Conservation (phyloP, 2,329 filamentous ascomycete species). For the Colletotrichum sp. region DNA sequence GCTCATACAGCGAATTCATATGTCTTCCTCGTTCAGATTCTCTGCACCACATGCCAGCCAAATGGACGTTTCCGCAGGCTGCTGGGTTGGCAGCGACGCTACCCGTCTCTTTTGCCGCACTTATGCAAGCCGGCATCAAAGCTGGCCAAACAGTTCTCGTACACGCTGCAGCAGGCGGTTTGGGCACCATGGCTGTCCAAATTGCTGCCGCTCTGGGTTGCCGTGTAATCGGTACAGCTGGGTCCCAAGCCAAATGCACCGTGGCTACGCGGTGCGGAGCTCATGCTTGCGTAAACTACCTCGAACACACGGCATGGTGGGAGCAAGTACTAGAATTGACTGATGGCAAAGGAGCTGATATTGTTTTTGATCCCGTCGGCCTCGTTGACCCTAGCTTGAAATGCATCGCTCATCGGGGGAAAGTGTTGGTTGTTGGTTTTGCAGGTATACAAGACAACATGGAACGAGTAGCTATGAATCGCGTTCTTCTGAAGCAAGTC, state of each 20-base stretch:
- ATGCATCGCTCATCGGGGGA: conserved; percentile 57
- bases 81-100: conserved; percentile 59
- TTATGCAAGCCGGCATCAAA: conserved; percentile 46
- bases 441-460: conserved; percentile 57
- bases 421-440: conserved; percentile 63
- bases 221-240: conserved; percentile 57
- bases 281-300: conserved; percentile 45
- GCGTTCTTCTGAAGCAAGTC: conserved; percentile 56
- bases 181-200: conserved; percentile 61
- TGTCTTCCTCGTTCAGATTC: conserved; percentile 36
- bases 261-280: conserved; percentile 45
- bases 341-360: conserved; percentile 54
- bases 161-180: conserved; percentile 58
- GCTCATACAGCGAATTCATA: conserved; percentile 59
- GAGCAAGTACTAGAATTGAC: conserved; percentile 53
- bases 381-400: conserved; percentile 58
- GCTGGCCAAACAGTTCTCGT: conserved; percentile 56
- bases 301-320: conserved; percentile 46
- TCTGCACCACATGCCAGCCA: conserved; percentile 48
- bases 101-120: conserved; percentile 58
- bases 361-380: conserved; percentile 64
- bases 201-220: conserved; percentile 58
- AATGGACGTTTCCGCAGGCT: conserved; percentile 50
- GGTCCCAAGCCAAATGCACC: conserved; percentile 47
- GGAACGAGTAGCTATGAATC: conserved; percentile 60